phyloP scores from a whole-genome alignment of 495 filamentous ascomycete genomes.

The Elaphomyces granulatus region DNA sequence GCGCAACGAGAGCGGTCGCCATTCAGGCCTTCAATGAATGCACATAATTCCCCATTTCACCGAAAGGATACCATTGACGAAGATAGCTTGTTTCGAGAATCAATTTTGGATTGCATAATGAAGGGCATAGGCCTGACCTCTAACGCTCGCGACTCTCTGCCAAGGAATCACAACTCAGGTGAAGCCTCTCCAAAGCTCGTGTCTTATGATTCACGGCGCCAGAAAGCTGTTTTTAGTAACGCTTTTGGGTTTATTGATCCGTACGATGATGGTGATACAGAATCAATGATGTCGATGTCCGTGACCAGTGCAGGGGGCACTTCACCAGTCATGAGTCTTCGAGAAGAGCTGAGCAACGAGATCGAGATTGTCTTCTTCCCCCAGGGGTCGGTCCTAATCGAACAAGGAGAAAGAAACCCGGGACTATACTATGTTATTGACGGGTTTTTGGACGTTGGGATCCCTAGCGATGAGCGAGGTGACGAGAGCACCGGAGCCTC shows the following conservation, averaged over 20 bases:
- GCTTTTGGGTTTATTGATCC: constrained; percentile 94
- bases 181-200: constrained; percentile 75
- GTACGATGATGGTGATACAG: constrained; percentile 80
- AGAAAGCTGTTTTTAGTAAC: constrained; percentile 75
- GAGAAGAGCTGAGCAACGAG: constrained; percentile 68
- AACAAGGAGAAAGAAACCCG: constrained; percentile 90
- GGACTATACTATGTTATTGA: constrained; percentile 97
- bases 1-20: constrained; percentile 41
- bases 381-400: constrained; percentile 87
- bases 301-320: constrained; percentile 39
- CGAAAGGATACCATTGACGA: constrained; percentile 70
- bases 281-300: constrained; percentile 63
- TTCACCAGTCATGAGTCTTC: constrained; percentile 42
- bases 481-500: constrained; percentile 27
- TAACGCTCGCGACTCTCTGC: constrained; percentile 41
- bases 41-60: constrained; percentile 34
- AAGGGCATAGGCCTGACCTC: constrained; percentile 74
- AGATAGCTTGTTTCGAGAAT: constrained; percentile 73
- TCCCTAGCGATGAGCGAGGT: constrained; percentile 43
- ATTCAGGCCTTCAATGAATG: constrained; percentile 34
- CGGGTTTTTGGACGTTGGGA: constrained; percentile 86
- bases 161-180: constrained; percentile 47
- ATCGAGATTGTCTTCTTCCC: constrained; percentile 98
- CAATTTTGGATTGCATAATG: constrained; percentile 88
- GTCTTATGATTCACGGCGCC: constrained; percentile 69